Base-by-base conservation (phyloP, 1,284 basidiomycete genomes). In the Amylostereum areolatum region DNA sequence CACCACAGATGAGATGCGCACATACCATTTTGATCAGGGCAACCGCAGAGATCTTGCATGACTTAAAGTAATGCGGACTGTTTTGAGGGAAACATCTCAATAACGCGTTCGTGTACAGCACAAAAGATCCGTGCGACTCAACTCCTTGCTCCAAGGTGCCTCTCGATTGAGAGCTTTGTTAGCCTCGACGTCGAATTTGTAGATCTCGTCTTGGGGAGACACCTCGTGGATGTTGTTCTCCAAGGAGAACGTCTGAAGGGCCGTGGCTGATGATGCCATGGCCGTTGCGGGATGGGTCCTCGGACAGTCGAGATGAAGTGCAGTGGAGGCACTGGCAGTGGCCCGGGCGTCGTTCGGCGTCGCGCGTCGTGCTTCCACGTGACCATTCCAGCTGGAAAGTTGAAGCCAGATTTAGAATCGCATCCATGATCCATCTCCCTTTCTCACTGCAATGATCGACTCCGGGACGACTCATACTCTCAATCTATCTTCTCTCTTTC, bases 11-110 rank as follows among this genome's bases (percentile, higher is more conserved):
- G 41, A 8, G 31, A 37, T 27, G 43, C 39, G 49, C 52, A 48
- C 66, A 50, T 47, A 94, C 96, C 96, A 99, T 99, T 76, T 99
- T 99, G 71, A 98, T 96, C 56, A 99, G 69, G 5, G 96, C 94
- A 30, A 96, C 84, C 0, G 94, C 93, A 1, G 92, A 96, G 55
- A 99, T 96, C 69, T 90, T 92, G 68, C 96, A 96, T 48, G 84
- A 80, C 63, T 91, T 92, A 72, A 98, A 98, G 72, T 92, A 92
- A 60, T 94, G 84, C 2, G 92, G 91, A 59, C 91, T 92, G 57
- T 10, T n/a, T 11, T n/a, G n/a, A n/a, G n/a, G n/a, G n/a, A n/a
- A n/a, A n/a, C n/a, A n/a, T n/a, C n/a, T n/a, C n/a, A n/a, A n/a
- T n/a, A n/a, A n/a, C n/a, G n/a, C n/a, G n/a, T n/a, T n/a, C n/a